These are phyloP conservation scores for Stephania japonica DNA, from an alignment of 164 flowering plant species.

Conservation along the genomic window DNA sequence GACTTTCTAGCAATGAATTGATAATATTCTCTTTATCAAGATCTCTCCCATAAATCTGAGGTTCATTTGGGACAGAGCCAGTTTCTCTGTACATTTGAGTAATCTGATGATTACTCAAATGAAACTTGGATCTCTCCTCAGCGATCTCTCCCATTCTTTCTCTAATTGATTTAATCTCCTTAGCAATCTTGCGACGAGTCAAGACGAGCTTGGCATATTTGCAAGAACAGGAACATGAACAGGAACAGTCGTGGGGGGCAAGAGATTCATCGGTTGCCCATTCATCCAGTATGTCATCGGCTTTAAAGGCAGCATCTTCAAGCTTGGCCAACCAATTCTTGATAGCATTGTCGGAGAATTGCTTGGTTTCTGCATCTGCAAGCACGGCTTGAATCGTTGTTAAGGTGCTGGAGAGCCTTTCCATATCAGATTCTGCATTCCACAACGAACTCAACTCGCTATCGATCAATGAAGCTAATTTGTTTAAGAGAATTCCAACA, in stretches of 20 bases:
- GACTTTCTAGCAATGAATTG: too few species aligned
- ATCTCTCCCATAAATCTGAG: too few species aligned
- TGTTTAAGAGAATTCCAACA: neutral
- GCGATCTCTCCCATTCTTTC: slow-evolving; percentile 5
- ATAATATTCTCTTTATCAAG: too few species aligned
- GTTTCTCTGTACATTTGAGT: too few species aligned
- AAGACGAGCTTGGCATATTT: neutral
- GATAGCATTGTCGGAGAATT: neutral
- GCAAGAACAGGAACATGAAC: neutral
- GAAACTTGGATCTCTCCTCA: neutral
- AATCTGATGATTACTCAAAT: neutral
- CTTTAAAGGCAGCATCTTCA: neutral
- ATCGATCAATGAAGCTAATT: neutral
- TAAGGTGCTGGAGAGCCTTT: neutral
- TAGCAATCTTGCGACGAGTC: neutral
- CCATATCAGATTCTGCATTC: neutral
- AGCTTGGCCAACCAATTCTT: neutral
- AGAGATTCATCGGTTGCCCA: too few species aligned
- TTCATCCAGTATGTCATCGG: too few species aligned
- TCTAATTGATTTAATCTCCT: neutral
- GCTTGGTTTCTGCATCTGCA: too few species aligned
- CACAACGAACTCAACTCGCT: too few species aligned
- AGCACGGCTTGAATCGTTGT: too few species aligned
- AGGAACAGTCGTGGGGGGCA: neutral
- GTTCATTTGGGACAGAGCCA: too few species aligned